phyloP scores from a whole-genome alignment of 148 eudicot species.

The Nyssa sinensis region DNA sequence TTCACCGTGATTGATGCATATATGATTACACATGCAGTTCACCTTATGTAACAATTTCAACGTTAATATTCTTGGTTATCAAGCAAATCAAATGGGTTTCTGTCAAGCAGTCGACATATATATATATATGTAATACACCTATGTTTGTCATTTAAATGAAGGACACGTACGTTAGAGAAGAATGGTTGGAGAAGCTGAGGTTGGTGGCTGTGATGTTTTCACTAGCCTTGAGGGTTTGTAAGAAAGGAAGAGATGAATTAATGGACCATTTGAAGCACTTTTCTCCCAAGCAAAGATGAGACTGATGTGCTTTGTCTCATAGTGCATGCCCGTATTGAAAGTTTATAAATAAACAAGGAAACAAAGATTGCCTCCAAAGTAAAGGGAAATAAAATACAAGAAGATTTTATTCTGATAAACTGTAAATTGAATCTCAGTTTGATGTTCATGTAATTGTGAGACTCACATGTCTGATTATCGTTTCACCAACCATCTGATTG shows the following conservation, averaged over 20 bases:
- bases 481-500: too few species aligned
- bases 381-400: not conserved
- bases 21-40: too few species aligned
- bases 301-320: not conserved
- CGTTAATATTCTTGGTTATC: not conserved
- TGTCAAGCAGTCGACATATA: not conserved
- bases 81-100: not conserved
- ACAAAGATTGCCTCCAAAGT: not conserved
- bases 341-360: not conserved
- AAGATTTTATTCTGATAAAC: not conserved
- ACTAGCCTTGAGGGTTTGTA: not conserved
- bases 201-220: not conserved
- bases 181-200: slow-evolving; percentile 3
- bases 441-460: not conserved
- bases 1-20: too few species aligned
- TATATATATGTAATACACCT: not conserved
- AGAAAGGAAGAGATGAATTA: not conserved
- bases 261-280: too few species aligned
- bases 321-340: not conserved
- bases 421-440: not conserved
- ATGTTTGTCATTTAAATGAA: not conserved
- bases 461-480: not conserved
- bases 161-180: not conserved
- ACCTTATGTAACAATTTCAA: not conserved
- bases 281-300: not conserved